These are phyloP conservation scores for Phytophthora crassamura DNA, from an alignment of 352 stramenopile species.

Conservation along the genomic window DNA sequence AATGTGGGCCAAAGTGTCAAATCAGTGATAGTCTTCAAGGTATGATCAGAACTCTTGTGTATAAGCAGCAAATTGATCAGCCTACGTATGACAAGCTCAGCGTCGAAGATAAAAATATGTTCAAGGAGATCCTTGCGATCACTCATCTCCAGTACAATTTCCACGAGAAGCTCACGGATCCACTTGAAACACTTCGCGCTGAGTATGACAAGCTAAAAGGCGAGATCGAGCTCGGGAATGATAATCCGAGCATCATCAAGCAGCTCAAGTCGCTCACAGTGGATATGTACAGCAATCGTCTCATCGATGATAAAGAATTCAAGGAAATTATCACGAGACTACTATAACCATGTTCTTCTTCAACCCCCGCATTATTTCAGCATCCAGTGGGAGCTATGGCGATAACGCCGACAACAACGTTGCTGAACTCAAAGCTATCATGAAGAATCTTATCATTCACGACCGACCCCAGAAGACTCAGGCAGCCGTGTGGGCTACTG, in stretches of 20 bases:
- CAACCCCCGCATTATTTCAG: slow-evolving; percentile 3
- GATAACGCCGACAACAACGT: too few relatives aligned
- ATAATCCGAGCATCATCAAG: slow-evolving; percentile 8
- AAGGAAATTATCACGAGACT: background rate
- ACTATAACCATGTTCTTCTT: slow-evolving; percentile 7
- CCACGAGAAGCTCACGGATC: slow-evolving; percentile 2
- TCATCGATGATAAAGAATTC: slow-evolving; percentile 2
- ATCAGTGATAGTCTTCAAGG: slow-evolving; percentile 8
- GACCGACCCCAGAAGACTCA: too few relatives aligned
- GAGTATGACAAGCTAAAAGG: slow-evolving; percentile 7
- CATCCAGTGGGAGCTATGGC: background rate
- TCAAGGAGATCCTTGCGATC: slow-evolving; percentile 3
- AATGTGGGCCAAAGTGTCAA: background rate
- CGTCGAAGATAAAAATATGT: slow-evolving; percentile 3
- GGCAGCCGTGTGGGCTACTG: too few relatives aligned
- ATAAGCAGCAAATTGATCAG: background rate
- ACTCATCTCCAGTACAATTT: slow-evolving; percentile 4
- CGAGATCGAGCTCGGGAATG: background rate
- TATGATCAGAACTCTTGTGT: slow-evolving; percentile 1
- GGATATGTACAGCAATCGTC: slow-evolving; percentile 4
- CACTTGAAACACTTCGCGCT: background rate
- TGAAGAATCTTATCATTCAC: too few relatives aligned
- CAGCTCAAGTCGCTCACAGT: background rate
- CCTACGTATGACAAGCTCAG: background rate
- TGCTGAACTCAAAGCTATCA: too few relatives aligned